Conservation (phyloP, 352 stramenopile species). For the Pythium oligandrum region DNA sequence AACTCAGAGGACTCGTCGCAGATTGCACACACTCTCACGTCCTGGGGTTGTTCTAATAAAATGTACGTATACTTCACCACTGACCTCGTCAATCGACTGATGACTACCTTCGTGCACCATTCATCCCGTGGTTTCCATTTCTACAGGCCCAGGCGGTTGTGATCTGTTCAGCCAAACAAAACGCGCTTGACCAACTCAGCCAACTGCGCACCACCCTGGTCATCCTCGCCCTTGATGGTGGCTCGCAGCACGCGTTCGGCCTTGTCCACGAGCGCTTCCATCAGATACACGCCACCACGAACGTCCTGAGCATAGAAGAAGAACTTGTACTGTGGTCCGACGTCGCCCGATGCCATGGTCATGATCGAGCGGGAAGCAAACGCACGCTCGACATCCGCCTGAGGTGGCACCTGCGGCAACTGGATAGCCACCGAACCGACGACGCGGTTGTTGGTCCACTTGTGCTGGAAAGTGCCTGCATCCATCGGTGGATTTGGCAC, state of each 20-base stretch:
- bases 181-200: constrained; percentile 57
- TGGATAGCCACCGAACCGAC: constrained; percentile 58
- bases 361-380: constrained; percentile 54
- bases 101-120: no score
- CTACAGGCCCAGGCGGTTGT: no score
- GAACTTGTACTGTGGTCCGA: constrained; percentile 80
- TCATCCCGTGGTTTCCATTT: no score
- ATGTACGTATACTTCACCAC: no score
- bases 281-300: constrained; percentile 53
- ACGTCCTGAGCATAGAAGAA: constrained; percentile 82
- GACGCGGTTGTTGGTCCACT: constrained; percentile 67
- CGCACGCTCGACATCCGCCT: constrained; percentile 60
- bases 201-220: constrained; percentile 52
- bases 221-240: constrained; percentile 73
- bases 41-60: no score
- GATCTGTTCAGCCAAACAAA: constrained; percentile 26
- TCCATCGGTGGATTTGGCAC: constrained; percentile 72
- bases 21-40: no score
- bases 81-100: no score
- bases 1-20: no score
- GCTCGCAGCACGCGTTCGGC: constrained; percentile 48
- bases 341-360: constrained; percentile 78
- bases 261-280: constrained; percentile 76
- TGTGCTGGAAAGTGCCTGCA: constrained; percentile 60
- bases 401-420: constrained; percentile 46